These are phyloP conservation scores for Debaryomyces robertsiae DNA, from an alignment of 1,139 yeast genomes.

Conservation along the genomic window DNA sequence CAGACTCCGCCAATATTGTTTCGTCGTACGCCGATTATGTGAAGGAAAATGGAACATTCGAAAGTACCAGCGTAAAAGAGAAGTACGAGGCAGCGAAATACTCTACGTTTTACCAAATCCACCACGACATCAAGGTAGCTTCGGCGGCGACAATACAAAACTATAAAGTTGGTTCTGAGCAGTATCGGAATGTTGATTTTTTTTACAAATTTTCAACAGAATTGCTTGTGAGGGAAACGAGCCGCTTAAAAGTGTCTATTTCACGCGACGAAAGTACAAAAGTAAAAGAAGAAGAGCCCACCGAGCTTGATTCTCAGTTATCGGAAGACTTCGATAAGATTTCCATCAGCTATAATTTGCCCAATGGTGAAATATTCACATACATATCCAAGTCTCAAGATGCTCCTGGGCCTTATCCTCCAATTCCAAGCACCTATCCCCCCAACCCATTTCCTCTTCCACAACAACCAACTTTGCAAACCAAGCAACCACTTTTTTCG, in stretches of 20 bases:
- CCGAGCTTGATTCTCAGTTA: constrained; percentile 36
- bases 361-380: constrained; percentile 64
- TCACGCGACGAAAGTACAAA: constrained; percentile 28
- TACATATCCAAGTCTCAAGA: constrained; percentile 40
- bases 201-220: constrained; percentile 74
- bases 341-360: constrained; percentile 56
- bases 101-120: constrained; percentile 53
- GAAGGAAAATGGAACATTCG: constrained; percentile 24
- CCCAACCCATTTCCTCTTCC: constrained; percentile 25
- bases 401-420: constrained; percentile 22
- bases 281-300: constrained; percentile 14
- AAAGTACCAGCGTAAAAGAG: constrained; percentile 24
- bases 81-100: constrained; percentile 36
- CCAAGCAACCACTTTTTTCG: constrained; percentile 66
- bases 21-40: constrained; percentile 40
- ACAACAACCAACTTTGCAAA: constrained; percentile 28
- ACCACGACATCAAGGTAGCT: constrained; percentile 74
- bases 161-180: constrained; percentile 55
- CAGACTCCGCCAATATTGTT: constrained; percentile 43
- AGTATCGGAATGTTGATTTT: constrained; percentile 62
- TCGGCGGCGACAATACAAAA: constrained; percentile 52
- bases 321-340: constrained; percentile 66
- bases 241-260: constrained; percentile 35
- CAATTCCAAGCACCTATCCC: constrained; percentile 18
- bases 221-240: constrained; percentile 69